A percentile compares a stretch with the other conserved stretches of the same genome.
These are phyloP conservation scores for Lasiodiplodia hormozganensis DNA, from an alignment of 2,329 filamentous ascomycete species.

Conservation along the genomic window DNA sequence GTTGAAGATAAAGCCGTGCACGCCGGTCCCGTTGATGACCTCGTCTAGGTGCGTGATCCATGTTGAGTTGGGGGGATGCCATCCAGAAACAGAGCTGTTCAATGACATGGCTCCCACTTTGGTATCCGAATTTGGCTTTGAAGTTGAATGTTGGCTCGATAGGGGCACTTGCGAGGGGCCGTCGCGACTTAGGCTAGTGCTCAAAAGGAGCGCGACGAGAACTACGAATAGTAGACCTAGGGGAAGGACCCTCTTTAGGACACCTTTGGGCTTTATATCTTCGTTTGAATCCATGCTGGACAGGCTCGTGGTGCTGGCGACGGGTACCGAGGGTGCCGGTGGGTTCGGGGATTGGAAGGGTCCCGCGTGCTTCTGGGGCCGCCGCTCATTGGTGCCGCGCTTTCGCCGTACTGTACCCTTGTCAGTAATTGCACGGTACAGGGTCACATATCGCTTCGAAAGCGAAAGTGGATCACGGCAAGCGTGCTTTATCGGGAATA, in stretches of 20 bases:
- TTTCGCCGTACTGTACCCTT: neutral
- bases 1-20: constrained; percentile 78
- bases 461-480: neutral
- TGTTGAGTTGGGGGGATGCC: constrained; percentile 46
- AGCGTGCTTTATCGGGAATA: too few relatives aligned
- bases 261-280: neutral
- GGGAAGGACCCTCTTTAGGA: neutral
- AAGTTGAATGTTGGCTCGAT: neutral
- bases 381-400: neutral
- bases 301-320: neutral
- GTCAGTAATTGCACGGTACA: neutral
- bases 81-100: constrained; percentile 31
- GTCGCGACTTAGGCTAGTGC: neutral
- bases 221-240: neutral
- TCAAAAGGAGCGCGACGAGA: neutral
- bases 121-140: neutral
- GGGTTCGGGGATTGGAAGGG: neutral
- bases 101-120: constrained; percentile 6
- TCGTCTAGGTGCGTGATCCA: constrained; percentile 67
- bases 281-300: neutral
- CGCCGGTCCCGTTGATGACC: constrained; percentile 65
- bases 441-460: neutral
- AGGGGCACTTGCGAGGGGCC: constrained; percentile 4
- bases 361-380: constrained; percentile 17
- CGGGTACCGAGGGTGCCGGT: neutral